These are phyloP conservation scores for Fusarium goolgardi DNA, from an alignment of 2,329 filamentous ascomycete species.

Conservation along the genomic window DNA sequence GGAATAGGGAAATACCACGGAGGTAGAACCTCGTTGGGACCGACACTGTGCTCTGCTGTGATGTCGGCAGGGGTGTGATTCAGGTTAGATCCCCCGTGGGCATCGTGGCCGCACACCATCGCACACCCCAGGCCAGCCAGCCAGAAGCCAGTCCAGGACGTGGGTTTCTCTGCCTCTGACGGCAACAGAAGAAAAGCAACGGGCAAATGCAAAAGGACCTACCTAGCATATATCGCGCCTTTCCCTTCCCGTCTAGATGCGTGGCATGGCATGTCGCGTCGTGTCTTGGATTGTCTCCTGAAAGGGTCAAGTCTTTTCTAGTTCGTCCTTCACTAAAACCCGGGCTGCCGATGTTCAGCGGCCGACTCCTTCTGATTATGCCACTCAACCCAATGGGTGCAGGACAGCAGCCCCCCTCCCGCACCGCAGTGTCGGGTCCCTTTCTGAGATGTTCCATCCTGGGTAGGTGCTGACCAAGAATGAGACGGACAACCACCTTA, in stretches of 20 bases:
- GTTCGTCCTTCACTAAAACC: conserved; percentile 18
- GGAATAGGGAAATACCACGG: conserved; percentile 43
- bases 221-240: conserved; percentile 23
- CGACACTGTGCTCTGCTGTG: conserved; percentile 31
- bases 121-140: conserved; percentile 11
- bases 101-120: conserved; percentile 25
- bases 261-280: conserved; percentile 22
- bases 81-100: conserved; percentile 39
- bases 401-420: conserved; percentile 11
- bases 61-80: conserved; percentile 29
- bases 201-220: conserved; percentile 34
- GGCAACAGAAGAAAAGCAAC: conserved; percentile 13
- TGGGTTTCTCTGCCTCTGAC: conserved; percentile 14
- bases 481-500: background rate
- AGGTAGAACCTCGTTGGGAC: conserved; percentile 32
- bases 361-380: conserved; percentile 15
- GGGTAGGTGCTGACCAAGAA: conserved; percentile 1
- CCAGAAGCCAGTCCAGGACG: conserved; percentile 1
- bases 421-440: conserved; percentile 27
- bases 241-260: conserved; percentile 43
- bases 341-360: conserved; percentile 31
- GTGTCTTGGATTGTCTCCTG: conserved; percentile 30
- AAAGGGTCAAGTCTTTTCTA: conserved; percentile 23
- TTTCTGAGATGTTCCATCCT: background rate
- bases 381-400: background rate